These are phyloP conservation scores for Hansenula lynferdii DNA, from an alignment of 1,139 yeast genomes.

Conservation along the genomic window DNA sequence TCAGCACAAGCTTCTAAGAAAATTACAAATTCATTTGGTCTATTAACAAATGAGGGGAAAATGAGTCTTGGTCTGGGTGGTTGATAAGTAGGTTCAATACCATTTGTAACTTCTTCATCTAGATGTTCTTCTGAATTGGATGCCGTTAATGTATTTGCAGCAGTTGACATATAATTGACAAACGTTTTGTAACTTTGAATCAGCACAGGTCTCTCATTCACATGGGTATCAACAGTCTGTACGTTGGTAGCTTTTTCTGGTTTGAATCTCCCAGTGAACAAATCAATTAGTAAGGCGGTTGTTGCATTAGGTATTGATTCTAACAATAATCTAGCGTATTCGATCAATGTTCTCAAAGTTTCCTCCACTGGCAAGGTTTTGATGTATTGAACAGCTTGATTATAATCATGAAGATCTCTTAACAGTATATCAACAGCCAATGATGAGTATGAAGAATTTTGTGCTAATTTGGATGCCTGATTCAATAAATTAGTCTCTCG, in stretches of 20 bases:
- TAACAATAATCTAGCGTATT: constrained; percentile 61
- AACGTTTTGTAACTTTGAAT: constrained; percentile 67
- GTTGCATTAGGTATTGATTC: constrained; percentile 75
- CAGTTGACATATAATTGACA: constrained; percentile 52
- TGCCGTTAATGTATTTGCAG: constrained; percentile 15
- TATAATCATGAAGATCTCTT: constrained; percentile 59
- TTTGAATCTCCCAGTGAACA: constrained; percentile 79
- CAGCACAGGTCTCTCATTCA: constrained; percentile 35
- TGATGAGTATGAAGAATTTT: constrained; percentile 67
- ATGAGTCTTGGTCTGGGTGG: constrained; percentile 91
- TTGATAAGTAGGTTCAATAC: constrained; percentile 60
- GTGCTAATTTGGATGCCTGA: constrained; percentile 69
- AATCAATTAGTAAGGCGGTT: constrained; percentile 74
- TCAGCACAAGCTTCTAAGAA: constrained; percentile 89
- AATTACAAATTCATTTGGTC: constrained; percentile 87
- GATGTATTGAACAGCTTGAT: constrained; percentile 61
- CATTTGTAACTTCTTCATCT: constrained; percentile 3
- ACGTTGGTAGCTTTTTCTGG: constrained; percentile 30
- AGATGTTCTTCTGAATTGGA: constrained; percentile 9
- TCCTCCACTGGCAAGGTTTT: constrained; percentile 75
- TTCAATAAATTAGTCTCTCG: constrained; percentile 70
- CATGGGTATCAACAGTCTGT: constrained; percentile 4
- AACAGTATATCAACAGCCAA: constrained; percentile 75
- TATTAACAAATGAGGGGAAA: constrained; percentile 79
- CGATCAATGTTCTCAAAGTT: constrained; percentile 62